Evolutionary conservation across 495 filamentous ascomycete genomes (phyloP), one percentile per base, ranked within the genome.

Genomic region (Aspergillus mulundensis): DNA sequence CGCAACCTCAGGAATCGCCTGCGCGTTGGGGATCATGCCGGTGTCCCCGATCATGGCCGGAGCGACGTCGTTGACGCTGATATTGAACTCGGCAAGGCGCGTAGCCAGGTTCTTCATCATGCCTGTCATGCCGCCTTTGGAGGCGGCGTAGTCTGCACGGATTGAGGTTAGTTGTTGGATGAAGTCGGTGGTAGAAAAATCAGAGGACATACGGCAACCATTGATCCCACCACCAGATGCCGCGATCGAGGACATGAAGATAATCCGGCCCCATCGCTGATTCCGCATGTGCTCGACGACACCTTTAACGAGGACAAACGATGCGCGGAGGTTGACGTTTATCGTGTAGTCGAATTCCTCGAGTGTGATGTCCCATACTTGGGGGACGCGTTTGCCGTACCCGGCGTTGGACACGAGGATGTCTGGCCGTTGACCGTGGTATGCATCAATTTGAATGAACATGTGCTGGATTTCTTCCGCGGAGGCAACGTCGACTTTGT

Each of bases 41-140:
- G 84, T 88, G 6, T 84, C 81, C 10, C 84, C 83, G 56, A 90
- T 89, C 82, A 90, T 84, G 10, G 86, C 87, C 0, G 87, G 87
- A 14, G 87, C 84, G 2, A 91, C 84, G 62, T 87, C 86, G 50
- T 91, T 90, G 38, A 88, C 83, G 20, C 86, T 89, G 59, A 91
- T 86, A 28, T 84, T 84, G 55, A 76, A 73, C 58, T 77, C 72
- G 8, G 82, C 84, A 23, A 87, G 74, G 48, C 81, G 79, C n/a
- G 71, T 78, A 11, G 84, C 77, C 19, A 90, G 70, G 54, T 84
- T 87, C 61, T 80, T 82, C 75, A 87, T 85, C 77, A 89, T 77
- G 2, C 80, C 82, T 3, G 79, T 82, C 49, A 89, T 61, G 70
- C 87, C 49, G 69, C 82, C 73, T 81, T 89, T 72, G 16, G 82